Evolutionary conservation across 371 early-diverging fungal genomes (phyloP).

Genomic region (Mucor lusitanicus): DNA sequence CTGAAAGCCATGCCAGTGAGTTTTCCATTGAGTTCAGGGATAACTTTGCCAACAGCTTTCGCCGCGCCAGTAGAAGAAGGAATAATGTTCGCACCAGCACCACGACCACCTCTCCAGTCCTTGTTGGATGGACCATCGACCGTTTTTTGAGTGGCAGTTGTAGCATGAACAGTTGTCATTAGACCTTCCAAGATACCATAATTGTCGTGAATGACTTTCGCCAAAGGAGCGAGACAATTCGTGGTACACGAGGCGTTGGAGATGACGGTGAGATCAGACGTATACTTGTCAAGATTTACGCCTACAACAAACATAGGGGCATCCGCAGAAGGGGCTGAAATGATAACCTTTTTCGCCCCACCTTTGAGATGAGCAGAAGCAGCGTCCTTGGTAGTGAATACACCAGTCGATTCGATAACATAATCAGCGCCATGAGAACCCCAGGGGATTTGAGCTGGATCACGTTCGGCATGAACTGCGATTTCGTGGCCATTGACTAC

Average conservation of each 20-base stretch:
- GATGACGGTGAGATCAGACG: slow-evolving; percentile 80
- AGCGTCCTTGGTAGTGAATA: slow-evolving; percentile 94
- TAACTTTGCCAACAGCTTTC: slow-evolving; percentile 98
- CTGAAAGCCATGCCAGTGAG: slow-evolving; percentile 99
- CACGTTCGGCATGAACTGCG: slow-evolving; percentile 36
- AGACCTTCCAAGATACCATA: slow-evolving; percentile 85
- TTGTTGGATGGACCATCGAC: slow-evolving; percentile 98
- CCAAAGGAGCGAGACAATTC: slow-evolving; percentile 99
- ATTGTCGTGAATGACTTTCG: slow-evolving; percentile 96
- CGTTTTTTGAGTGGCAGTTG: slow-evolving; percentile 99
- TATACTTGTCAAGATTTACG: slow-evolving; percentile 96
- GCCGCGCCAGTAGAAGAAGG: slow-evolving; percentile 99
- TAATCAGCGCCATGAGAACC: slow-evolving; percentile 86
- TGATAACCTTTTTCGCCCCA: slow-evolving; percentile 98
- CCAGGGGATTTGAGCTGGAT: slow-evolving; percentile 93
- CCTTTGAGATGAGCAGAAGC: slow-evolving; percentile 89
- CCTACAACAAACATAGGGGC: slow-evolving; percentile 91
- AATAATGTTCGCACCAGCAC: slow-evolving; percentile 97
- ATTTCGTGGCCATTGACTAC: slow-evolving; percentile 69
- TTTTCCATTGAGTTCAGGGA: slow-evolving; percentile 96
- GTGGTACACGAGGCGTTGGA: slow-evolving; percentile 99
- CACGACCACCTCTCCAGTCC: slow-evolving; percentile 97
- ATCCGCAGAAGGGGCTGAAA: slow-evolving; percentile 96
- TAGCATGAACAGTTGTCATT: slow-evolving; percentile 99
- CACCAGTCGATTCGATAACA: slow-evolving; percentile 99